A percentile compares a stretch with the other conserved stretches of the same genome.
These are phyloP conservation scores for Penicillium polonicum DNA, from an alignment of 2,329 filamentous ascomycete genomes.

Conservation along the genomic window DNA sequence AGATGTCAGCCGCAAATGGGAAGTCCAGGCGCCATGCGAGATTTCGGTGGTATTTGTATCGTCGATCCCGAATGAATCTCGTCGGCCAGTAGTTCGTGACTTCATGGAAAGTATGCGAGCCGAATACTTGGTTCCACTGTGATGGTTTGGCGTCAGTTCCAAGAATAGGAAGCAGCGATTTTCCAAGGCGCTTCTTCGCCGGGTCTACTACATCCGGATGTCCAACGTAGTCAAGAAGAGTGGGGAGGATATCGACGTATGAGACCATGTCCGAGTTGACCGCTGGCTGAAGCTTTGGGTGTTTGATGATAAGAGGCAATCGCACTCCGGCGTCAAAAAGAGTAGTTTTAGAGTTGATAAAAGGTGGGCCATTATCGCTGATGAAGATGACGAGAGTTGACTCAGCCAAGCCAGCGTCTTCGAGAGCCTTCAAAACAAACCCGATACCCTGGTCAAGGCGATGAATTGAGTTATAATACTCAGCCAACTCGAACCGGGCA, in stretches of 20 bases:
- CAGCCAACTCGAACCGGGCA: slow-evolving; percentile 44
- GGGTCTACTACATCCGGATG: slow-evolving; percentile 9
- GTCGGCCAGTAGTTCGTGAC: slow-evolving; percentile 54
- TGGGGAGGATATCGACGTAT: slow-evolving; percentile 50
- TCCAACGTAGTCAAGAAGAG: slow-evolving; percentile 44
- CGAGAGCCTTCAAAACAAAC: slow-evolving; percentile 39
- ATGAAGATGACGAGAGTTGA: slow-evolving; percentile 48
- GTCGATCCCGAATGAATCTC: slow-evolving; percentile 44
- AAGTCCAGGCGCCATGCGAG: slow-evolving; percentile 52
- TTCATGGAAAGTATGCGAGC: slow-evolving; percentile 55
- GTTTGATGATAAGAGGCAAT: slow-evolving; percentile 45
- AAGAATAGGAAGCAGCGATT: slow-evolving; percentile 43
- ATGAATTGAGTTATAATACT: slow-evolving; percentile 47
- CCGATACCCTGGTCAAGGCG: slow-evolving; percentile 47
- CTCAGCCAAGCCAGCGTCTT: slow-evolving; percentile 28
- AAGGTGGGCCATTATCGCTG: slow-evolving; percentile 52
- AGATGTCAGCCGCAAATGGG: slow-evolving; percentile 50
- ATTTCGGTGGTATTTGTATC: slow-evolving; percentile 54
- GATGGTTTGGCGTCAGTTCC: slow-evolving; percentile 16
- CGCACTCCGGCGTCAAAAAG: slow-evolving; percentile 50
- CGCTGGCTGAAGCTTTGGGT: slow-evolving; percentile 29
- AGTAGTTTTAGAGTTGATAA: slow-evolving; percentile 54
- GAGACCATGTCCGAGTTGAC: slow-evolving; percentile 49
- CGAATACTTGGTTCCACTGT: slow-evolving; percentile 42
- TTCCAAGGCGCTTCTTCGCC: slow-evolving; percentile 27